Conservation (phyloP, 2,329 filamentous ascomycete species). For the Ophiosphaerella korrae region DNA sequence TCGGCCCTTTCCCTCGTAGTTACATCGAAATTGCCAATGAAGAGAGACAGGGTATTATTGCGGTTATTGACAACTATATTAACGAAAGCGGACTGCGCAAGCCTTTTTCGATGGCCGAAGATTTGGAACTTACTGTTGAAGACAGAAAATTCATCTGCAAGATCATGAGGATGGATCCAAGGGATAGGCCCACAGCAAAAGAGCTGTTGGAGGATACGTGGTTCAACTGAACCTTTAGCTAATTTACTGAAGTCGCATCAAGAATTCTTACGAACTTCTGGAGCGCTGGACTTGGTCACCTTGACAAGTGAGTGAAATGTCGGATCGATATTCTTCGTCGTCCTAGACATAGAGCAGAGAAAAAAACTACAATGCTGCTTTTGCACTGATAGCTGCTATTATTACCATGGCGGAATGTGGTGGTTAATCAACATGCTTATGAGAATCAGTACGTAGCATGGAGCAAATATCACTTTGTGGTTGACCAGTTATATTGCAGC, state of each 20-base stretch:
- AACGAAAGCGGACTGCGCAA: slow-evolving; percentile 8
- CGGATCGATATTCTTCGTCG: too few species aligned
- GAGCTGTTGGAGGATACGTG: slow-evolving; percentile 43
- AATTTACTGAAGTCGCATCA: neutral
- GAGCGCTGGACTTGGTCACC: too few species aligned
- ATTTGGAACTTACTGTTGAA: slow-evolving; percentile 10
- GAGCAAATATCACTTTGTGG: too few species aligned
- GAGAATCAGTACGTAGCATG: too few species aligned
- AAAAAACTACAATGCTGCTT: too few species aligned
- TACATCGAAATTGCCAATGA: slow-evolving; percentile 24
- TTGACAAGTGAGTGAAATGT: too few species aligned
- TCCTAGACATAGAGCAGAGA: too few species aligned
- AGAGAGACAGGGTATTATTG: slow-evolving; percentile 10
- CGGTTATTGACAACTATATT: slow-evolving; percentile 8
- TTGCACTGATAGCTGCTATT: too few species aligned
- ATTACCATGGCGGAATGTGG: too few species aligned
- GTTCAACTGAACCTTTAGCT: slow-evolving; percentile 12
- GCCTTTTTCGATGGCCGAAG: slow-evolving; percentile 10
- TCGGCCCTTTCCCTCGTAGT: slow-evolving; percentile 22
- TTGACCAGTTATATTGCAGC: too few species aligned
- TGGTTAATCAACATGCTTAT: too few species aligned
- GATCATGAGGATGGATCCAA: slow-evolving; percentile 51
- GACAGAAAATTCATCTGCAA: slow-evolving; percentile 39
- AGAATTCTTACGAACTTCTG: too few species aligned
- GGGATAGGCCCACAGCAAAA: slow-evolving; percentile 46